Conservation (phyloP, 139 green algal genomes). For the Spirogloea muscicola region DNA sequence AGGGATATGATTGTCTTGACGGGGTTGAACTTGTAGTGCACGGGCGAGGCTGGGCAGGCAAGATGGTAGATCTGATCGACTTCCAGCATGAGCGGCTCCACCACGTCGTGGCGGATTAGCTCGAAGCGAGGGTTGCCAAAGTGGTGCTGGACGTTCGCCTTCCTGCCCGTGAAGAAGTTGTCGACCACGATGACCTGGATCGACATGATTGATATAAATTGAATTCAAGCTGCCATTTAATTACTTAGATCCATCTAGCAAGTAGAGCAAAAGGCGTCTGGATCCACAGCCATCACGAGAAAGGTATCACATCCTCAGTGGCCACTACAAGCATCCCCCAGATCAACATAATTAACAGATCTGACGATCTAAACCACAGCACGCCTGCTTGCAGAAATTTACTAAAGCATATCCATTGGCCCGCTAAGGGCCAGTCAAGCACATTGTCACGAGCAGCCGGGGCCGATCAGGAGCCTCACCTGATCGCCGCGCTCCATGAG, state of each 20-base stretch:
- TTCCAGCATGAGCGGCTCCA: slow-evolving; percentile 91
- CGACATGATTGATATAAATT: no score
- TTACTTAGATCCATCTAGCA: no score
- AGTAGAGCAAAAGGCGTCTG: no score
- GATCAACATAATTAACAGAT: no score
- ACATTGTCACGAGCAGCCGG: background rate
- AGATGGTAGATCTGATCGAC: slow-evolving; percentile 99
- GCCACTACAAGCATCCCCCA: no score
- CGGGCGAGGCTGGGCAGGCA: slow-evolving; percentile 94
- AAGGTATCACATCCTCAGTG: no score
- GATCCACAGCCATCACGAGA: no score
- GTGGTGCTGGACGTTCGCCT: slow-evolving; percentile 90
- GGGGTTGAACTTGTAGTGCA: slow-evolving; percentile 99
- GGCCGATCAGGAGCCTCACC: slow-evolving; percentile 17
- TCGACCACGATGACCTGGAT: slow-evolving; percentile 89
- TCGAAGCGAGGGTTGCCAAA: slow-evolving; percentile 82
- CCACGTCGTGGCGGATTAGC: slow-evolving; percentile 94
- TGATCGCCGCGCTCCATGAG: slow-evolving; percentile 49
- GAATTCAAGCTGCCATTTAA: no score
- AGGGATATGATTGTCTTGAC: slow-evolving; percentile 89
- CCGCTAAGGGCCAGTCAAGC: slow-evolving; percentile 19
- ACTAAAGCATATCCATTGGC: no score
- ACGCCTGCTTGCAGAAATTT: no score
- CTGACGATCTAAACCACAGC: no score
- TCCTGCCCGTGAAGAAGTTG: slow-evolving; percentile 98